phyloP scores from a whole-genome alignment of 768 basidiomycete genomes.

The Royoungia palumana region DNA sequence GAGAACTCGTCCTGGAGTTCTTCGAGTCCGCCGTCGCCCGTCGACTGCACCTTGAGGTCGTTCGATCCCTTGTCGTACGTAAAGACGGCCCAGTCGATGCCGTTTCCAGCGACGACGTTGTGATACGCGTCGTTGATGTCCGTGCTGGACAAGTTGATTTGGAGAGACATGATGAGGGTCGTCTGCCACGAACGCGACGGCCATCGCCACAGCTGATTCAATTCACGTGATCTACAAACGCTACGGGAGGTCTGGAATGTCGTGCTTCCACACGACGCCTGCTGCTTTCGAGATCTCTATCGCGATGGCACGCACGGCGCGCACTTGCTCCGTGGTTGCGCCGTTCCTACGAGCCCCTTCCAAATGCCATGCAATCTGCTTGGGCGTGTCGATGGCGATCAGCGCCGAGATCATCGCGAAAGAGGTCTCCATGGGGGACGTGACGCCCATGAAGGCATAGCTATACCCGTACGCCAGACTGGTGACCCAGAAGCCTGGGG shows the following conservation, averaged over 20 bases:
- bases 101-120: conserved; percentile 61
- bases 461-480: conserved; percentile 55
- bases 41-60: conserved; percentile 83
- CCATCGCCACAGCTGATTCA: neutral
- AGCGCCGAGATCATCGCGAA: conserved; percentile 60
- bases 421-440: conserved; percentile 53
- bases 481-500: conserved; percentile 50
- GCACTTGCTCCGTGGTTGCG: conserved; percentile 49
- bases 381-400: conserved; percentile 59
- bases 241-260: conserved; percentile 41
- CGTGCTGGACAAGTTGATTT: conserved; percentile 71
- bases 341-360: conserved; percentile 52
- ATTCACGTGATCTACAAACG: conserved; percentile 17
- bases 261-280: conserved; percentile 51
- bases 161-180: conserved; percentile 84
- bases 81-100: conserved; percentile 75
- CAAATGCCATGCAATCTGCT: conserved; percentile 66
- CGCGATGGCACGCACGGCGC: conserved; percentile 52
- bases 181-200: too few species aligned
- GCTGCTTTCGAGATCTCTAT: conserved; percentile 47
- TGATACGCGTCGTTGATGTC: conserved; percentile 75
- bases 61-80: conserved; percentile 81
- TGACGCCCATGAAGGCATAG: conserved; percentile 47
- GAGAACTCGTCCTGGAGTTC: conserved; percentile 94
- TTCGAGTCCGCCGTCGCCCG: conserved; percentile 84